These are phyloP conservation scores for Hibiscus syriacus DNA, from an alignment of 345 rosid genomes.

Conservation along the genomic window DNA sequence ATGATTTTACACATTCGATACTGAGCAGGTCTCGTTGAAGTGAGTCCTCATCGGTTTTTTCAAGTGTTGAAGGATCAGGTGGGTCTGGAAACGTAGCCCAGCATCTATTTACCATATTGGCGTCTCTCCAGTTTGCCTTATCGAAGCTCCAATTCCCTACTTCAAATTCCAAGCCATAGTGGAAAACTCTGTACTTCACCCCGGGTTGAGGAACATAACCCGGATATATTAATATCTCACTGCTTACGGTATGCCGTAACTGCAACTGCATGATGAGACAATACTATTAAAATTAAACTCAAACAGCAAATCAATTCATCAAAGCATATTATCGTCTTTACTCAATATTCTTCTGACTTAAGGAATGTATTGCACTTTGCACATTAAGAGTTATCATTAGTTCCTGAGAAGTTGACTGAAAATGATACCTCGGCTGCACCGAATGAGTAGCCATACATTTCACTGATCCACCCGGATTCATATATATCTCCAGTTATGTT, in stretches of 20 bases:
- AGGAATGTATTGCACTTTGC: background rate
- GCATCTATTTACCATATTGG: slow-evolving; percentile 64
- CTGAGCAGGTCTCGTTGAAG: slow-evolving; percentile 73
- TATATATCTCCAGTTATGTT: slow-evolving; percentile 89
- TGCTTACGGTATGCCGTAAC: slow-evolving; percentile 59
- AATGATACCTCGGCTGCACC: slow-evolving; percentile 90
- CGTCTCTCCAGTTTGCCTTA: slow-evolving; percentile 88
- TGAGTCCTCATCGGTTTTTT: slow-evolving; percentile 36
- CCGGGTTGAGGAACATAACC: slow-evolving; percentile 81
- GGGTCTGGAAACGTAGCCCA: slow-evolving; percentile 92
- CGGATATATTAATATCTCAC: slow-evolving; percentile 73
- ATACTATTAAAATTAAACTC: background rate
- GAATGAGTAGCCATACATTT: slow-evolving; percentile 97
- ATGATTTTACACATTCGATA: slow-evolving; percentile 75
- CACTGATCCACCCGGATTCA: slow-evolving; percentile 94
- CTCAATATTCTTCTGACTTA: background rate
- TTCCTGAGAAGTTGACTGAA: background rate
- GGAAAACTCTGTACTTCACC: slow-evolving; percentile 74
- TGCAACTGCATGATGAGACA: slow-evolving; percentile 53
- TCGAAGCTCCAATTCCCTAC: slow-evolving; percentile 98
- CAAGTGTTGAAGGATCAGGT: slow-evolving; percentile 53
- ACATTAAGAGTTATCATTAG: background rate
- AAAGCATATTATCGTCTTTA: background rate
- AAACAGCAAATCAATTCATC: background rate
- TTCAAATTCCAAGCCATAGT: slow-evolving; percentile 80